phyloP scores from a whole-genome alignment of 2,329 filamentous ascomycete species.

The Alternaria infectoria region DNA sequence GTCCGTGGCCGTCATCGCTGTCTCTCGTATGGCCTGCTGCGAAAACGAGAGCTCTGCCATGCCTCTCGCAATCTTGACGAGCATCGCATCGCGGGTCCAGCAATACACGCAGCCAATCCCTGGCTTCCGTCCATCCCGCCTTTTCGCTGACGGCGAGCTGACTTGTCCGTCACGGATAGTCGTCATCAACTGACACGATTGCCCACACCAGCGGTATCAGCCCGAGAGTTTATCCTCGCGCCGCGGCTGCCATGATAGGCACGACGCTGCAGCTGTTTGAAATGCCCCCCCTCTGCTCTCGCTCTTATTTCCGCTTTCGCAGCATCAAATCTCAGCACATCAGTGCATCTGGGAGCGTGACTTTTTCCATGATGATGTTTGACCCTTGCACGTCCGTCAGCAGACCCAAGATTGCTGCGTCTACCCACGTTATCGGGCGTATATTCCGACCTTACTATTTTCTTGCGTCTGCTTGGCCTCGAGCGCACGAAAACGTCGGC shows the following conservation, averaged over 20 bases:
- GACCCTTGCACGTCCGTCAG: slow-evolving; percentile 15
- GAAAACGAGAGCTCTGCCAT: neutral
- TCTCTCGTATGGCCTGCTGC: neutral
- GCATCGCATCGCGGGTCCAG: neutral
- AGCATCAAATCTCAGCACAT: neutral
- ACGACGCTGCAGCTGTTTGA: slow-evolving; percentile 5
- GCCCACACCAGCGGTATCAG: slow-evolving; percentile 8
- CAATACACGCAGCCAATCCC: neutral
- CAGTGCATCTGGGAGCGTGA: neutral
- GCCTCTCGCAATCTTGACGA: neutral
- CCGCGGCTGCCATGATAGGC: slow-evolving; percentile 9
- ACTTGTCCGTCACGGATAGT: slow-evolving; percentile 14
- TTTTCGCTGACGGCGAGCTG: slow-evolving; percentile 10
- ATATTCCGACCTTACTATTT: slow-evolving; percentile 1
- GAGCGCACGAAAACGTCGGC: slow-evolving; percentile 20
- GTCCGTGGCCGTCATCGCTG: neutral
- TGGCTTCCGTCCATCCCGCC: slow-evolving; percentile 5
- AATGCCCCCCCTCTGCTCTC: slow-evolving; percentile 10
- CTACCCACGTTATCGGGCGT: slow-evolving; percentile 6
- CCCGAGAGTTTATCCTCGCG: slow-evolving; percentile 2
- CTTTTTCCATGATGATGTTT: slow-evolving; percentile 1
- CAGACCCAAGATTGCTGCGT: slow-evolving; percentile 11
- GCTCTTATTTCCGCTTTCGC: slow-evolving; percentile 15
- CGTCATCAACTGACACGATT: slow-evolving; percentile 22
- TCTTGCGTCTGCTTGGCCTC: slow-evolving; percentile 4